Base-by-base conservation (phyloP, 2,329 filamentous ascomycete species). In the Pseudogymnoascus sp. region DNA sequence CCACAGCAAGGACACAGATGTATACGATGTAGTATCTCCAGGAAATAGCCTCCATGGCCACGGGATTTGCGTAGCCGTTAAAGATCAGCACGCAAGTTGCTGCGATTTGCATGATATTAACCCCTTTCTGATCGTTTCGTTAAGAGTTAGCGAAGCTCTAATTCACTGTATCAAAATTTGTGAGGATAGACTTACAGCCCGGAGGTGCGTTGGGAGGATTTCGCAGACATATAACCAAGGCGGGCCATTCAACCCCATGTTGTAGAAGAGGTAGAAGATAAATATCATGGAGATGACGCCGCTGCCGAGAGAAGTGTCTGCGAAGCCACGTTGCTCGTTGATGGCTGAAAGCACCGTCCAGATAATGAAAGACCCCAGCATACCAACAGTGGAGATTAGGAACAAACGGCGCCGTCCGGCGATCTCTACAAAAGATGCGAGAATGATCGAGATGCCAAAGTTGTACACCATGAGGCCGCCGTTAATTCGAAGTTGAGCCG, bases 31-130 rank as follows among this genome's bases (percentile, higher is more conserved):
- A 69, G 18, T 66, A 76, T 60, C 71, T 74, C 75, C 74, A 76
- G 7, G 65, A 64, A 23, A 77, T 69, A 0, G 64, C 65, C 0
- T 68, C 66, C 8, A 76, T 71, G 0, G 74, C 77, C 6, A 78
- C 72, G 0, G 77, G 75, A 64, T 78, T 78, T 23, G 75, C 76
- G 53, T 76, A 78, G 56, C 73, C 72, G 65, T 78, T 78, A 67
- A 78, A 77, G 9, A 67, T 66, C 9, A 75, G 66, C n/a, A 66
- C 68, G 7, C 65, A 53, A 14, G 74, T 70, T 1, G 68, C 71
- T 28, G 73, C 70, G 5, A 72, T 0, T 18, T 56, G 49, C 49
- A 56, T 56, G 3, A 56, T 7, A 1, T 56, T 56, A 0, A 53
- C 25, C 1, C 46, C 25, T 11, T 4, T 25, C 2, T 28, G 18